Evolutionary conservation across 495 filamentous ascomycete genomes (phyloP).

Genomic region (Penicillium nucicola): DNA sequence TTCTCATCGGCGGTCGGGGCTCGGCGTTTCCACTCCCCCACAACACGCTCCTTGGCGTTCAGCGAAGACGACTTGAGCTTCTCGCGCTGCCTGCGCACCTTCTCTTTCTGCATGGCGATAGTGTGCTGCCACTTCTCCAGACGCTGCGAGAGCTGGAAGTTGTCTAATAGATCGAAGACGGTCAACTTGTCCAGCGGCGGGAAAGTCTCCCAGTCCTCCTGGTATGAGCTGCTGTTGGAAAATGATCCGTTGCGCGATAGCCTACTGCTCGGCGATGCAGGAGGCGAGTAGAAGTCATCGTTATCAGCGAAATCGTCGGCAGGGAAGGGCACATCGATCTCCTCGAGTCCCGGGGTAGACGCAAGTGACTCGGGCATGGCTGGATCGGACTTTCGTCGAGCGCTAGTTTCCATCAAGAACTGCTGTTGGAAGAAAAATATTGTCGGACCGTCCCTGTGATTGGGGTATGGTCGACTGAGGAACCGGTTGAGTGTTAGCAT

Average conservation of each 20-base stretch:
- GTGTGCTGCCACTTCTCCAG: constrained; percentile 83
- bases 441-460: constrained; percentile 38
- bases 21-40: constrained; percentile 82
- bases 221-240: constrained; percentile 71
- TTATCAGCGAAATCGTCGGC: constrained; percentile 24
- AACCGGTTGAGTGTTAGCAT: constrained; percentile 47
- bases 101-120: constrained; percentile 76
- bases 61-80: constrained; percentile 59
- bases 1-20: constrained; percentile 86
- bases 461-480: constrained; percentile 40
- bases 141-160: constrained; percentile 82
- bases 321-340: constrained; percentile 19
- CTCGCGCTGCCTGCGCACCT: constrained; percentile 76
- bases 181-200: constrained; percentile 90
- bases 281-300: constrained; percentile 38
- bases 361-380: constrained; percentile 26
- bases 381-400: constrained; percentile 26
- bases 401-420: constrained; percentile 36
- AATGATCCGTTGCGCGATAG: constrained; percentile 73
- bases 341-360: constrained; percentile 22
- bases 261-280: constrained; percentile 30
- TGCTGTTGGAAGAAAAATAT: constrained; percentile 45
- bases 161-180: constrained; percentile 90
- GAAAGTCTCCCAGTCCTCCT: constrained; percentile 85
- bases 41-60: constrained; percentile 66